Evolutionary conservation across 345 rosid genomes (phyloP).

Genomic region (Reutealis trisperma): DNA sequence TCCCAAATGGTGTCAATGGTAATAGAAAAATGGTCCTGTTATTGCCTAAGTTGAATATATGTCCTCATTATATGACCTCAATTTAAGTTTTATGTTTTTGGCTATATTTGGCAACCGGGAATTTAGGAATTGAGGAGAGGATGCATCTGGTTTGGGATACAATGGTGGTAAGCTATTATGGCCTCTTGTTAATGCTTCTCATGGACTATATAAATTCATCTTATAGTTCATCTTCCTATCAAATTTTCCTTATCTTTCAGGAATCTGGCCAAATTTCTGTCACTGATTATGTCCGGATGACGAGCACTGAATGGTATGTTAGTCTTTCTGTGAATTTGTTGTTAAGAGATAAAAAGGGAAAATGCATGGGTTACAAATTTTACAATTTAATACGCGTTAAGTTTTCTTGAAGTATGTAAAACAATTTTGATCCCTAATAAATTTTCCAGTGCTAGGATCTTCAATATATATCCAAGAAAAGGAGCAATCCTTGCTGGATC

Average conservation of each 20-base stretch:
- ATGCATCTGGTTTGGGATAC: constrained; percentile 97
- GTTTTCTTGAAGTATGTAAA: neutral
- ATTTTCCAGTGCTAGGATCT: constrained; percentile 76
- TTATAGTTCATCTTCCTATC: neutral
- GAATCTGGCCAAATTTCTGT: constrained; percentile 76
- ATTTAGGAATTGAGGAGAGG: constrained; percentile 90
- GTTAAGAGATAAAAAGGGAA: neutral
- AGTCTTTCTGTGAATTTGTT: constrained; percentile 1
- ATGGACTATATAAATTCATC: neutral
- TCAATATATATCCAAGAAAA: constrained; percentile 90
- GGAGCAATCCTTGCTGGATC: constrained; percentile 94
- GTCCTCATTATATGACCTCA: neutral
- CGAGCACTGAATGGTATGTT: constrained; percentile 81
- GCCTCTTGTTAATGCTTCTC: neutral
- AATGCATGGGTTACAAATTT: neutral
- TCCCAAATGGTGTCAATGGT: constrained; percentile 97
- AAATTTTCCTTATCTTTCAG: constrained; percentile 35
- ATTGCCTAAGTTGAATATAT: constrained; percentile 7
- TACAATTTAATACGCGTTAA: neutral
- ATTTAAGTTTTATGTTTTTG: constrained; percentile 11
- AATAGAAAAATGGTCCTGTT: constrained; percentile 31
- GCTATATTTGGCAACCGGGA: constrained; percentile 21
- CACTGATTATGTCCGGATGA: constrained; percentile 67
- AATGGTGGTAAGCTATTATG: constrained; percentile 76
- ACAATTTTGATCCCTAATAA: neutral